A percentile compares a stretch with the other conserved stretches of the same genome.
phyloP scores from a whole-genome alignment of 352 stramenopile species.

The Phytopythium helicoides region DNA sequence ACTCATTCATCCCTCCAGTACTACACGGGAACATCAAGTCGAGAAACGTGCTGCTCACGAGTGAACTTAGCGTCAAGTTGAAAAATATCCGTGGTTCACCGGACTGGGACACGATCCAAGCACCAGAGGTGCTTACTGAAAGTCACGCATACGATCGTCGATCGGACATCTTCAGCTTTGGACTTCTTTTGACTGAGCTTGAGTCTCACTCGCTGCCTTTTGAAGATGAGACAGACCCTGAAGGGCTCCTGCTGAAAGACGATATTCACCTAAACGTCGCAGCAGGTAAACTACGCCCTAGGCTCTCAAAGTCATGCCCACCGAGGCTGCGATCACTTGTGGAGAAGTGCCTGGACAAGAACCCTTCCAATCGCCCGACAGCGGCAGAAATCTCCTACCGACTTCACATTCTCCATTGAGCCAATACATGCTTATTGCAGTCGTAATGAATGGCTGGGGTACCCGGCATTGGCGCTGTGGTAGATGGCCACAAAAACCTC shows the following conservation, averaged over 20 bases:
- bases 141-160: conserved; percentile 52
- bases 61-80: conserved; percentile 27
- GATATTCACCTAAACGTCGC: neutral
- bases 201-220: conserved; percentile 39
- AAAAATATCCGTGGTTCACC: no score
- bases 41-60: conserved; percentile 66
- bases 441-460: neutral
- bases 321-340: neutral
- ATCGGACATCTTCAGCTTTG: conserved; percentile 76
- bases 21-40: conserved; percentile 80
- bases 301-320: neutral
- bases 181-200: conserved; percentile 45
- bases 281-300: neutral
- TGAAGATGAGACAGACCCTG: conserved; percentile 5
- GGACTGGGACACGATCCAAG: conserved; percentile 8
- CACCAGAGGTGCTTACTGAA: conserved; percentile 48
- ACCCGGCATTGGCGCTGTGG: no score
- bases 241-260: neutral
- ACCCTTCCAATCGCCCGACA: neutral
- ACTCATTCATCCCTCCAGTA: conserved; percentile 27
- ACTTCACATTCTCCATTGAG: neutral
- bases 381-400: neutral
- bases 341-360: neutral
- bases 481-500: no score
- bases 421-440: no score